These are phyloP conservation scores for Ogataea henricii DNA, from an alignment of 805 yeast species.

Conservation along the genomic window DNA sequence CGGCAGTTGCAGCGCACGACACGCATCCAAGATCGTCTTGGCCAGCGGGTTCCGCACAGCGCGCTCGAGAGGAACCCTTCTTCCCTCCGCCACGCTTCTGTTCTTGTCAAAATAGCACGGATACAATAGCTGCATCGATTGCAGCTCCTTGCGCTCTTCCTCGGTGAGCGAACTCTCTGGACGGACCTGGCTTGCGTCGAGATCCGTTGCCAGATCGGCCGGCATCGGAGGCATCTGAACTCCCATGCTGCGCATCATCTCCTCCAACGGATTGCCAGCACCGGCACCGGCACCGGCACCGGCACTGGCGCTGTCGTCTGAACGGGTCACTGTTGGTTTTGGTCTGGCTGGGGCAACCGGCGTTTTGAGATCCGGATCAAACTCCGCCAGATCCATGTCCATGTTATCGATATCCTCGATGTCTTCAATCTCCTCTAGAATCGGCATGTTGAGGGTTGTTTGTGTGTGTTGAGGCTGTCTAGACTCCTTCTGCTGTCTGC, in stretches of 20 bases:
- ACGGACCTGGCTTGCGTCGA: conserved; percentile 18
- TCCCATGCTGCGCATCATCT: conserved; percentile 31
- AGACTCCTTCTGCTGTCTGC: neutral
- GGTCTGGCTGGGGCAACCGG: conserved; percentile 70
- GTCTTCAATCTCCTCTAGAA: conserved; percentile 70
- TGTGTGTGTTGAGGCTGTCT: neutral
- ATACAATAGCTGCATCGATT: conserved; percentile 72
- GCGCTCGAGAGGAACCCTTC: conserved; percentile 67
- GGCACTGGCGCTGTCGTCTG: conserved; percentile 48
- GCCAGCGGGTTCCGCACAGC: conserved; percentile 91
- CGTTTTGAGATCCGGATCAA: conserved; percentile 69
- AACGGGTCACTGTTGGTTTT: conserved; percentile 55
- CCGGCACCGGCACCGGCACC: neutral
- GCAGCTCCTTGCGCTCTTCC: conserved; percentile 64
- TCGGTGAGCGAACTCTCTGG: conserved; percentile 40
- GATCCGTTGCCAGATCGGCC: conserved; percentile 15
- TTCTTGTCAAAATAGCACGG: conserved; percentile 90
- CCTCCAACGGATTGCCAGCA: conserved; percentile 26
- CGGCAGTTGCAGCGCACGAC: conserved; percentile 30
- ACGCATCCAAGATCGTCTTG: conserved; percentile 76
- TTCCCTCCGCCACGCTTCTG: conserved; percentile 76
- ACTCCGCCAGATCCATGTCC: conserved; percentile 93
- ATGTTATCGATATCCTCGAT: conserved; percentile 86
- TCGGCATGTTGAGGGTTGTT: conserved; percentile 49
- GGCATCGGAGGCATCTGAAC: conserved; percentile 26